Evolutionary conservation across 108 stramenopile genomes (phyloP).

Genomic region (Cylindrotheca fusiformis): DNA sequence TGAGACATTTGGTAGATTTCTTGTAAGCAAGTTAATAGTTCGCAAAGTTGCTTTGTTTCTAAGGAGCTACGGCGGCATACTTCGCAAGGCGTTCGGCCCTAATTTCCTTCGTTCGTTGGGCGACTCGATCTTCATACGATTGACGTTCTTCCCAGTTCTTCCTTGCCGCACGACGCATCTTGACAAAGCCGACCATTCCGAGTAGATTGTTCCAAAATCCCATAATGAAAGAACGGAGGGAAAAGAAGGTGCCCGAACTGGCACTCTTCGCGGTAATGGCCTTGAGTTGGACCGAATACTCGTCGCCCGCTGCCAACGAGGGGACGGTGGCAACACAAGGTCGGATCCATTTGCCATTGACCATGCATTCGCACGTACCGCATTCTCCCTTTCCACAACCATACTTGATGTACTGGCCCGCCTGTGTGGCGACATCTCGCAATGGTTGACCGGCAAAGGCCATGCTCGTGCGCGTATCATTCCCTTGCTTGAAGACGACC

Average conservation of each 20-base stretch:
- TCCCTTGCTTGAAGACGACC: conserved; percentile 81
- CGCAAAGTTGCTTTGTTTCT: too few species aligned
- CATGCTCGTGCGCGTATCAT: conserved; percentile 54
- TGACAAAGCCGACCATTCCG: conserved; percentile 86
- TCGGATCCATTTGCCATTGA: conserved; percentile 82
- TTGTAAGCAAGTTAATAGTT: too few species aligned
- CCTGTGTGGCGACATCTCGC: conserved; percentile 80
- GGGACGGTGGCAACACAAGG: conserved; percentile 73
- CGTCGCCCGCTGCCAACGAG: conserved; percentile 24
- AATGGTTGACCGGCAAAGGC: conserved; percentile 76
- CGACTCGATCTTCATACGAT: conserved; percentile 65
- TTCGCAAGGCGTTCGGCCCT: background rate
- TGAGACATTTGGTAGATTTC: too few species aligned
- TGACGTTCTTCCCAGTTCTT: conserved; percentile 76
- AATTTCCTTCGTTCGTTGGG: conserved; percentile 50
- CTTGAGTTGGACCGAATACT: conserved; percentile 61
- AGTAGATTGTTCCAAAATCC: conserved; percentile 85
- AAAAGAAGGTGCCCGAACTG: conserved; percentile 71
- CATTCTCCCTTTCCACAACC: conserved; percentile 93
- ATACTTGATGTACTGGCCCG: conserved; percentile 89
- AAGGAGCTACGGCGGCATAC: background rate
- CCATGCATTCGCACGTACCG: conserved; percentile 82
- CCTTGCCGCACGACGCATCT: conserved; percentile 53
- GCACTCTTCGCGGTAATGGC: conserved; percentile 53
- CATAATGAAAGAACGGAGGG: conserved; percentile 65